Evolutionary conservation across 2,329 filamentous ascomycete genomes (phyloP).

Genomic region (Sporothrix dimorphospora): DNA sequence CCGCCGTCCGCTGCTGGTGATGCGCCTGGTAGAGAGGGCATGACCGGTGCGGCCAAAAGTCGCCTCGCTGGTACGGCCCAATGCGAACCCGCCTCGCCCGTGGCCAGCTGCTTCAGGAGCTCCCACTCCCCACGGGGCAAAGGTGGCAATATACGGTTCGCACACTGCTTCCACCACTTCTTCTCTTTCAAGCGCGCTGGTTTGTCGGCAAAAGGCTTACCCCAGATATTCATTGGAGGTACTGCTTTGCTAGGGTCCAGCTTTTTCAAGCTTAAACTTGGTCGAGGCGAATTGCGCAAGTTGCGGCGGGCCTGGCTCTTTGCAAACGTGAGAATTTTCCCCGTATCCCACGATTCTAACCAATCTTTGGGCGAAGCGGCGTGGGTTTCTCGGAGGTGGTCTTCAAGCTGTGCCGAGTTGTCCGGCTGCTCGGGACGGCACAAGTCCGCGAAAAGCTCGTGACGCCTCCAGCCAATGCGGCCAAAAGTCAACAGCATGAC

Average conservation of each 20-base stretch:
- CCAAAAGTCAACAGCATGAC: slow-evolving; percentile 58
- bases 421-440: slow-evolving; percentile 41
- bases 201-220: slow-evolving; percentile 47
- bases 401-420: slow-evolving; percentile 48
- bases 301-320: slow-evolving; percentile 44
- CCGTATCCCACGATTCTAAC: slow-evolving; percentile 54
- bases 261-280: slow-evolving; percentile 38
- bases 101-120: slow-evolving; percentile 51
- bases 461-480: slow-evolving; percentile 55
- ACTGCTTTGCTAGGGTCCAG: slow-evolving; percentile 44
- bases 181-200: slow-evolving; percentile 49
- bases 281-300: slow-evolving; percentile 40
- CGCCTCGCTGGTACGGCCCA: slow-evolving; percentile 47
- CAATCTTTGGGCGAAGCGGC: slow-evolving; percentile 42
- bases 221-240: slow-evolving; percentile 55
- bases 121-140: slow-evolving; percentile 60
- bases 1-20: neutral
- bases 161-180: slow-evolving; percentile 52
- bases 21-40: neutral
- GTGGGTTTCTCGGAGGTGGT: neutral
- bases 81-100: slow-evolving; percentile 45
- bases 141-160: slow-evolving; percentile 57
- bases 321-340: slow-evolving; percentile 49
- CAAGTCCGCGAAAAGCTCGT: slow-evolving; percentile 50
- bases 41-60: slow-evolving; percentile 36